Base-by-base conservation (phyloP, 495 filamentous ascomycete genomes). In the Hyaloscypha hepaticicola region DNA sequence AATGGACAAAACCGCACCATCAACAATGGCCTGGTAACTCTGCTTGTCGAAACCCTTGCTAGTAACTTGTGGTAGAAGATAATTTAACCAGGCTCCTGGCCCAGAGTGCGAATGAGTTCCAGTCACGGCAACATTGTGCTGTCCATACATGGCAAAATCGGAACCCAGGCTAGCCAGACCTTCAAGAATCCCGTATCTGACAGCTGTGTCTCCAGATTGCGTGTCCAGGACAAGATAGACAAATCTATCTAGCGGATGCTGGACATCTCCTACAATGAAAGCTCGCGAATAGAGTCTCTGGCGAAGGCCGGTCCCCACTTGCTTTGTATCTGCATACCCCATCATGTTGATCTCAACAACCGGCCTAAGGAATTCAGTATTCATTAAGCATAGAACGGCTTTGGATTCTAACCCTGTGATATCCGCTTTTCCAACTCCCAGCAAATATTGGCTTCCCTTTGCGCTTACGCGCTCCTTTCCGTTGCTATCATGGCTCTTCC, bases 61-160 rank as follows among this genome's bases (percentile, higher is more conserved):
- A 0, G 94, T 96, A 69, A 99, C 90, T 74, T 97, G 95, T 11
- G 95, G 94, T 24, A 99, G 80, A 5, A 99, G 83, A 73, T 99
- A 99, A 73, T 99, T 99, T 66, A 96, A 81, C 93, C 93, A 99
- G 24, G 91, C 94, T 3, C 88, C 94, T 16, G 94, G 93, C 0
- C 93, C 94, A 14, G 93, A 90, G 75, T 99, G 94, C 9, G 90
- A 94, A 75, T 99, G 94, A 3, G 95, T 97, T 22, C 95, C 94
- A 3, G 90, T 96, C 19, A 99, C 82, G 34, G 94, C 94, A 38
- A 99, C 76, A 75, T 97, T 99, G 63, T 88, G 84, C 63, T 92
- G 87, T 53, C 83, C 85, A 73, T 97, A 99, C 41, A 86, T 75
- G 5, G 82, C 76, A 73, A 92, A 96, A 12, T 87, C 85, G 4